Percentiles rank a stretch among this genome's conserved stretches.
Evolutionary conservation across 768 basidiomycete genomes (phyloP).

Genomic region (Boletus patriciae): DNA sequence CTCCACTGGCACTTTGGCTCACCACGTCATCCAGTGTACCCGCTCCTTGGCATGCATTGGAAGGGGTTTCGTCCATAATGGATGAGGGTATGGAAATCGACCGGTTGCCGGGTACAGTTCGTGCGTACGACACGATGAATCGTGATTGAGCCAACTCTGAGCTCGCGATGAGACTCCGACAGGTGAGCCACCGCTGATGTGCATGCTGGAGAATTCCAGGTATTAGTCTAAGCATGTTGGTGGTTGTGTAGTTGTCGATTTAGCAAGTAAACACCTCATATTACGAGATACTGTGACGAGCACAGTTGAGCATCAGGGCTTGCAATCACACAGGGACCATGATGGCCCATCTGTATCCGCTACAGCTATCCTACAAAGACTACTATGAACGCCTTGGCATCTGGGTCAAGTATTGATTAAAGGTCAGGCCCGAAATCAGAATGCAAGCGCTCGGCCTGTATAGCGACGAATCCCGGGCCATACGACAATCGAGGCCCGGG

Average conservation of each 20-base stretch:
- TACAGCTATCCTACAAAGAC: not conserved
- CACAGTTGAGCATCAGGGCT: too few relatives aligned
- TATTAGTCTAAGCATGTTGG: slow-evolving; percentile 10
- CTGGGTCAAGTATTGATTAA: not conserved
- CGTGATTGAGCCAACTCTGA: slow-evolving; percentile 1
- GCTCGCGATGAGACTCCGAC: not conserved
- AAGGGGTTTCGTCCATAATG: slow-evolving; percentile 6
- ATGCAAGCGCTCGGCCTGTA: not conserved
- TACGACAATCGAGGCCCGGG: not conserved
- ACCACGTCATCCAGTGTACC: slow-evolving; percentile 22
- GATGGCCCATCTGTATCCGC: too few relatives aligned
- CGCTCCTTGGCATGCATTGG: not conserved
- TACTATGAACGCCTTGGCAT: not conserved
- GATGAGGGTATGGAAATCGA: slow-evolving; percentile 1
- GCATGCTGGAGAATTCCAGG: not conserved
- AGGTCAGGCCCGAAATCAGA: not conserved
- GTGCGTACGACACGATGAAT: not conserved
- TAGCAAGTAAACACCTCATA: not conserved
- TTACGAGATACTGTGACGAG: not conserved
- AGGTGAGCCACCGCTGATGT: not conserved
- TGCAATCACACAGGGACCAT: not conserved
- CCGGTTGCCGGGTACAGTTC: not conserved
- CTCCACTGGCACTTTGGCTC: slow-evolving; percentile 4
- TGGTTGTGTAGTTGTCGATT: not conserved
- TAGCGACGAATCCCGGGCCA: not conserved